Percentiles rank a stretch among this genome's conserved stretches.
These are phyloP conservation scores for Candida cerambycidarum DNA, from an alignment of 805 yeast species.

Conservation along the genomic window DNA sequence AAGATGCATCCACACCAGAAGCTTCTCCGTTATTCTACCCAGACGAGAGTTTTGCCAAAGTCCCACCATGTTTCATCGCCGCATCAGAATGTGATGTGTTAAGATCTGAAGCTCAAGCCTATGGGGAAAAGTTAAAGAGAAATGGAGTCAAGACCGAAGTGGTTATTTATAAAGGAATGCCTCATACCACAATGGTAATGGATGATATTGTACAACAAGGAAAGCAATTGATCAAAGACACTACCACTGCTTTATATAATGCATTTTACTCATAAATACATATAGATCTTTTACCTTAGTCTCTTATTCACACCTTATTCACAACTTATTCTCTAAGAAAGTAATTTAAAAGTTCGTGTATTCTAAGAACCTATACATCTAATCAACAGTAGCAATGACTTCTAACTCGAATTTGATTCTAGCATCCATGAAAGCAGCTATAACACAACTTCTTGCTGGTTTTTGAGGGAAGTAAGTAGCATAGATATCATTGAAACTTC, in stretches of 20 bases:
- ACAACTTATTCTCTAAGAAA: no score
- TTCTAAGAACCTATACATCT: slow-evolving; percentile 50
- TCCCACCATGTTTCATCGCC: slow-evolving; percentile 43
- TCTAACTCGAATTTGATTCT: slow-evolving; percentile 53
- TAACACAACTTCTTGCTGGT: slow-evolving; percentile 56
- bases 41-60: slow-evolving; percentile 36
- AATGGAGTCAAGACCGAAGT: slow-evolving; percentile 38
- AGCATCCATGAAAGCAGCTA: slow-evolving; percentile 52
- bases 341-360: no score
- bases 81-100: slow-evolving; percentile 47
- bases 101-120: slow-evolving; percentile 44
- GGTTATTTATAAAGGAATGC: slow-evolving; percentile 40
- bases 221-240: slow-evolving; percentile 29
- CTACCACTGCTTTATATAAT: slow-evolving; percentile 26
- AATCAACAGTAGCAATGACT: slow-evolving; percentile 40
- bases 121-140: slow-evolving; percentile 35
- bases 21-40: slow-evolving; percentile 44
- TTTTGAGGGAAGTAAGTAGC: slow-evolving; percentile 43
- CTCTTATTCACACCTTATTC: no score
- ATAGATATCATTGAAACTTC: slow-evolving; percentile 47
- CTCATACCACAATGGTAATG: slow-evolving; percentile 53
- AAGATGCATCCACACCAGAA: slow-evolving; percentile 26
- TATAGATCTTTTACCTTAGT: no score
- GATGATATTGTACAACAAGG: slow-evolving; percentile 38
- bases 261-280: slow-evolving; percentile 21